Conservation (phyloP, 371 early-diverging fungal species). For the Choanephora cucurbitarum region DNA sequence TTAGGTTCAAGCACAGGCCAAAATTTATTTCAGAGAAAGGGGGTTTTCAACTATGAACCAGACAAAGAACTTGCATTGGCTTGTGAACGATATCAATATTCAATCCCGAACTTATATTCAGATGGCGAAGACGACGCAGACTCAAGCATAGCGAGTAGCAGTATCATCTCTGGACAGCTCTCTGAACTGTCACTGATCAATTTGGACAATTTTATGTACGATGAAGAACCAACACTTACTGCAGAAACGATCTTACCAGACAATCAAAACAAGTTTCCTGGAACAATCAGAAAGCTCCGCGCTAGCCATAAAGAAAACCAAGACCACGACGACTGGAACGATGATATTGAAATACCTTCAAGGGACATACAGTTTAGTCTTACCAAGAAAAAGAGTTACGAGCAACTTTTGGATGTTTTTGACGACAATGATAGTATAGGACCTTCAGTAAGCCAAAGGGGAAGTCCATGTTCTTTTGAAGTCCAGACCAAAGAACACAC, state of each 20-base stretch:
- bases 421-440: slow-evolving; percentile 5
- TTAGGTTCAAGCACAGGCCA: slow-evolving; percentile 4
- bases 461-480: background rate
- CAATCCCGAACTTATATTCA: slow-evolving; percentile 4
- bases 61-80: slow-evolving; percentile 33
- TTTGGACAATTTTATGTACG: slow-evolving; percentile 37
- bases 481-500: background rate
- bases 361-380: background rate
- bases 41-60: slow-evolving; percentile 17
- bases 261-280: background rate
- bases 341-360: slow-evolving; percentile 22
- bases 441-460: slow-evolving; percentile 12
- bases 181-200: slow-evolving; percentile 14
- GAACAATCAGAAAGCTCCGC: background rate
- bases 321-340: slow-evolving; percentile 36
- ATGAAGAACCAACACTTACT: slow-evolving; percentile 4
- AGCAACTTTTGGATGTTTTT: background rate
- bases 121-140: slow-evolving; percentile 32
- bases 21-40: slow-evolving; percentile 15
- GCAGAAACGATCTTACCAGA: slow-evolving; percentile 4
- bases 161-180: slow-evolving; percentile 3
- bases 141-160: slow-evolving; percentile 26
- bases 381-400: background rate
- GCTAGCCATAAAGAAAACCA: slow-evolving; percentile 5
- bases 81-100: slow-evolving; percentile 25